Evolutionary conservation across 495 filamentous ascomycete species (phyloP), one percentile per base, ranked within the genome.

Genomic region (Bryoglossum gracile): DNA sequence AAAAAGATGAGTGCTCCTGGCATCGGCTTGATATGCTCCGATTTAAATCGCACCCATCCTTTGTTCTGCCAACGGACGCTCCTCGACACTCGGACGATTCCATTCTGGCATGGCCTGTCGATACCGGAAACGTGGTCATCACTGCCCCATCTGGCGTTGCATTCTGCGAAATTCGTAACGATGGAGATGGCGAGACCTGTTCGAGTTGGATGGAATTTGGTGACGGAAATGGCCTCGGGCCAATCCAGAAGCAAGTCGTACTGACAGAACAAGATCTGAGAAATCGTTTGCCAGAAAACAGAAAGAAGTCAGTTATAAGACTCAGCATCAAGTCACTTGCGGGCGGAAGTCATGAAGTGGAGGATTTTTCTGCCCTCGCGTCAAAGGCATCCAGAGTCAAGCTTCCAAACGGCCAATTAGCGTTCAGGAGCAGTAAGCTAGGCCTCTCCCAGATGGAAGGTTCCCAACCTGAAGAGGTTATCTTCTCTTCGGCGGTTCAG

Each of bases 41-140:
- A 22, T 92, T 96, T 66, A 82, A 88, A 26, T 86, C 80, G 48
- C 92, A 98, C 58, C 91, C 92, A 0, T 91, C 87, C 65, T 96
- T 98, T 67, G 73, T 80, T 14, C 73, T 92, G 34, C 87, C 90
- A 8, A 82, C 79, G 43, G 92, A 98, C 59, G 64, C 75, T 2
- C 62, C 74, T n/a, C 55, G 73, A 11, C 75, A 73, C 58, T 64
- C 72, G 9, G 89, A 95, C 53, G 80, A 82, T 17, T 94, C 86
- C 53, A 75, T 95, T 11, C 88, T 94, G 50, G 82, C 86, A 2
- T 98, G 88, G 86, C 80, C 86, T 2, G 79, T 92, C 8, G 89
- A 92, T 39, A 84, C 81, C 53, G 84, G 87, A 19, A 82, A 82
- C 32, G 77, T 92, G 33, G 67, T 94, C 46, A 76, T 88, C 30